Evolutionary conservation across 108 stramenopile species (phyloP).

Genomic region (Skeletonema tropicum): DNA sequence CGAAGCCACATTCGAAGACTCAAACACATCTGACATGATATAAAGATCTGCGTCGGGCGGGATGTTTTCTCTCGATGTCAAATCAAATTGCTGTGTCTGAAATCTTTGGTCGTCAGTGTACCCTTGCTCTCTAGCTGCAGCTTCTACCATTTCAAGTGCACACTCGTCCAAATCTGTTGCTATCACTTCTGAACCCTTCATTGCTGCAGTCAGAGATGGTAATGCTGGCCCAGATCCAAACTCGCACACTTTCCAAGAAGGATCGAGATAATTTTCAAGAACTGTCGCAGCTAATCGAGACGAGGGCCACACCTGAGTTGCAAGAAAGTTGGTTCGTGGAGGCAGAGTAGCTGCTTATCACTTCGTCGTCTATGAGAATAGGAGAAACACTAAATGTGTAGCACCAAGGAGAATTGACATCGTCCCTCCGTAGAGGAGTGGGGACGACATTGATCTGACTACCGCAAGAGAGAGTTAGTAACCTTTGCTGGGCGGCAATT

Average conservation of each 20-base stretch:
- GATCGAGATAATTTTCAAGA: slow-evolving; percentile 43
- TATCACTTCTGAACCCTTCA: slow-evolving; percentile 50
- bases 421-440: slow-evolving; percentile 22
- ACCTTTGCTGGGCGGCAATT: not conserved
- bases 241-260: slow-evolving; percentile 62
- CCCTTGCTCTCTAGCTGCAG: slow-evolving; percentile 66
- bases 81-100: slow-evolving; percentile 52
- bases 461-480: slow-evolving; percentile 2
- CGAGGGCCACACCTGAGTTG: slow-evolving; percentile 86
- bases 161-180: slow-evolving; percentile 71
- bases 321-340: slow-evolving; percentile 62
- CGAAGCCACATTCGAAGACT: slow-evolving; percentile 59
- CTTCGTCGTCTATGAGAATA: slow-evolving; percentile 7
- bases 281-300: slow-evolving; percentile 59
- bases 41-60: slow-evolving; percentile 62
- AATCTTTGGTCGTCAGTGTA: slow-evolving; percentile 22
- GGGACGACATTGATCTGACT: slow-evolving; percentile 17
- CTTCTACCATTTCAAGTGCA: slow-evolving; percentile 58
- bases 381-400: slow-evolving; percentile 18
- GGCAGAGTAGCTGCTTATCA: slow-evolving; percentile 12
- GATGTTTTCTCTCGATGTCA: slow-evolving; percentile 35
- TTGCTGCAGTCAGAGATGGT: slow-evolving; percentile 63
- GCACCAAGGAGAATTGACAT: slow-evolving; percentile 26
- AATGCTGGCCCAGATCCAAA: slow-evolving; percentile 83
- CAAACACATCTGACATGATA: slow-evolving; percentile 81